Percentiles rank a stretch among this genome's conserved stretches.
phyloP scores from a whole-genome alignment of 306 rosid species.

The Quercus cerris region DNA sequence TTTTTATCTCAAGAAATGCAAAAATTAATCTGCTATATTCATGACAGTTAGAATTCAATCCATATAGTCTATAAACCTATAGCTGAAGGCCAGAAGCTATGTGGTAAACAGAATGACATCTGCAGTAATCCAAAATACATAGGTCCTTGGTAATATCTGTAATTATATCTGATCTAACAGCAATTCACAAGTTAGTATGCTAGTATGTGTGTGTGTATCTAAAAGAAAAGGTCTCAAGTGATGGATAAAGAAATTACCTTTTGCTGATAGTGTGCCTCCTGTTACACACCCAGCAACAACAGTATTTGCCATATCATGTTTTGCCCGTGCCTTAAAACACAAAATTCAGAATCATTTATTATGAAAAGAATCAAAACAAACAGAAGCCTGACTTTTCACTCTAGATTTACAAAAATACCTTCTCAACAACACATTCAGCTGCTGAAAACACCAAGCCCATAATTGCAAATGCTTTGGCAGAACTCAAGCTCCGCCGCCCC shows the following conservation, averaged over 20 bases:
- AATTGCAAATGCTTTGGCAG: constrained; percentile 90
- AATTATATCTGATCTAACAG: background rate
- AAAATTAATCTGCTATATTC: background rate
- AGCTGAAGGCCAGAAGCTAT: background rate
- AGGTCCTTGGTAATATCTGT: background rate
- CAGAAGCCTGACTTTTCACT: constrained; percentile 15
- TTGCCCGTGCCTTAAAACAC: constrained; percentile 67
- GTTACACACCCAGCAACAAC: constrained; percentile 88
- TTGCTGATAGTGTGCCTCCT: constrained; percentile 87
- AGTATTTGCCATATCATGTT: constrained; percentile 81
- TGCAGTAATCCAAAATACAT: background rate
- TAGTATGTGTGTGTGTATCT: background rate
- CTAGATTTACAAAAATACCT: constrained; percentile 39
- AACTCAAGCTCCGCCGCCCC: constrained; percentile 90
- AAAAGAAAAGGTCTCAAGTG: background rate
- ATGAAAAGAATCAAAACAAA: constrained; percentile 17
- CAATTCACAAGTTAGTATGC: background rate
- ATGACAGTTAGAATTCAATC: background rate
- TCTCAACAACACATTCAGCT: constrained; percentile 88
- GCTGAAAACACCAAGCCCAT: constrained; percentile 95
- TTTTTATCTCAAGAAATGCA: background rate
- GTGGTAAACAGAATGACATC: background rate
- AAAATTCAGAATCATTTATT: background rate
- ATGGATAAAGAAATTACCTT: constrained; percentile 46
- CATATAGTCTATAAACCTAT: background rate